A percentile compares a stretch with the other conserved stretches of the same genome.
Conservation (phyloP, 306 rosid genomes). For the Spatholobus suberectus region DNA sequence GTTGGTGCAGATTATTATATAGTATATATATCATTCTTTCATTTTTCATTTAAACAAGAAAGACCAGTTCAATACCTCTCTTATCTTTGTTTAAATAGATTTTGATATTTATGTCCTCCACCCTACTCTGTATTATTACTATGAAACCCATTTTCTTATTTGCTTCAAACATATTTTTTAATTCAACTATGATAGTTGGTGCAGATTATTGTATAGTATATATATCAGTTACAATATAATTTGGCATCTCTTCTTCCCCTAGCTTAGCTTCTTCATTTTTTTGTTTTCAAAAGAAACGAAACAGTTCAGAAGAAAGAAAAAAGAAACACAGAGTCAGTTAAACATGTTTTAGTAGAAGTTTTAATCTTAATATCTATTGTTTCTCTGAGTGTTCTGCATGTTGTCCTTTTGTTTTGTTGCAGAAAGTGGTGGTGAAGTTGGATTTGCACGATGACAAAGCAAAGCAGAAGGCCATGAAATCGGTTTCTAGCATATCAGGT, state of each 20-base stretch:
- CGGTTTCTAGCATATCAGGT: conserved; percentile 70
- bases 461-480: conserved; percentile 79
- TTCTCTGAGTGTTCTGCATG: background rate
- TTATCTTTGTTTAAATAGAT: background rate
- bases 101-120: conserved; percentile 13
- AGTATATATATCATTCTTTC: background rate
- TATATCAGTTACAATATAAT: background rate
- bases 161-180: background rate
- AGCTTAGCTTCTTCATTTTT: background rate
- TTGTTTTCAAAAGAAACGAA: background rate
- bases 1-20: background rate
- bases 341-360: background rate
- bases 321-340: background rate
- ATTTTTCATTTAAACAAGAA: conserved; percentile 3
- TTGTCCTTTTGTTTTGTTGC: conserved; percentile 30
- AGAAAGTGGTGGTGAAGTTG: conserved; percentile 83
- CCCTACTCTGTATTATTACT: background rate
- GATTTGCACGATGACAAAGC: conserved; percentile 73
- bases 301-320: background rate
- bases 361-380: background rate
- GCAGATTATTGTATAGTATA: background rate
- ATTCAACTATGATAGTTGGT: background rate
- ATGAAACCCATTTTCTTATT: conserved; percentile 6
- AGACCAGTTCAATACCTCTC: background rate
- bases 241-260: background rate